These are phyloP conservation scores for Ascochyta lentis DNA, from an alignment of 2,329 filamentous ascomycete genomes.

Conservation along the genomic window DNA sequence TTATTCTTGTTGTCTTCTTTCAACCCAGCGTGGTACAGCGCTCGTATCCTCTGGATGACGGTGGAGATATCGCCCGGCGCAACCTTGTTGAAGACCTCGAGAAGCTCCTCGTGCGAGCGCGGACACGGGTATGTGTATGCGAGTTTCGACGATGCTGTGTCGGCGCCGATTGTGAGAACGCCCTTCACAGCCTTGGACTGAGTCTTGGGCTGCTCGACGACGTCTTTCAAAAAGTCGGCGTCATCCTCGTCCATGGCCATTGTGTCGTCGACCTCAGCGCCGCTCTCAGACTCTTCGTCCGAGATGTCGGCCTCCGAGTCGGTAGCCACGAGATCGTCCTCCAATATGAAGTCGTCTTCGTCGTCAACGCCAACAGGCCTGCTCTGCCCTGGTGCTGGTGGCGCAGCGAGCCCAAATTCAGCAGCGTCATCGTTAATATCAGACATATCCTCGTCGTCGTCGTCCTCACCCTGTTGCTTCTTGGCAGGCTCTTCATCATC, in stretches of 20 bases:
- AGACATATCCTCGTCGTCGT: constrained; percentile 47
- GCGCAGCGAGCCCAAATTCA: constrained; percentile 67
- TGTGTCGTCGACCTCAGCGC: constrained; percentile 43
- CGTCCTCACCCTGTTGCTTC: constrained; percentile 38
- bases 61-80: constrained; percentile 72
- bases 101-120: constrained; percentile 74
- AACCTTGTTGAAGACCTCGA: constrained; percentile 68
- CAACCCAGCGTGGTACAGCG: constrained; percentile 89
- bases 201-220: constrained; percentile 44
- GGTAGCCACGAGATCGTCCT: constrained; percentile 85
- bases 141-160: constrained; percentile 59
- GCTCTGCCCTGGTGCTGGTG: constrained; percentile 54
- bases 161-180: constrained; percentile 52
- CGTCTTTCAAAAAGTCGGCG: constrained; percentile 55
- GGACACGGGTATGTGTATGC: constrained; percentile 90
- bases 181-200: constrained; percentile 47
- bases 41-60: constrained; percentile 86
- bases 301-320: constrained; percentile 64
- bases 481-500: constrained; percentile 68
- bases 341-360: constrained; percentile 91
- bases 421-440: constrained; percentile 62
- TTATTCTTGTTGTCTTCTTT: constrained; percentile 84
- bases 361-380: constrained; percentile 69
- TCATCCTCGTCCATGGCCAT: constrained; percentile 56
- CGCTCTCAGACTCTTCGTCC: constrained; percentile 38